These are phyloP conservation scores for Cucurbita pepo DNA, from an alignment of 306 rosid species.

Conservation along the genomic window DNA sequence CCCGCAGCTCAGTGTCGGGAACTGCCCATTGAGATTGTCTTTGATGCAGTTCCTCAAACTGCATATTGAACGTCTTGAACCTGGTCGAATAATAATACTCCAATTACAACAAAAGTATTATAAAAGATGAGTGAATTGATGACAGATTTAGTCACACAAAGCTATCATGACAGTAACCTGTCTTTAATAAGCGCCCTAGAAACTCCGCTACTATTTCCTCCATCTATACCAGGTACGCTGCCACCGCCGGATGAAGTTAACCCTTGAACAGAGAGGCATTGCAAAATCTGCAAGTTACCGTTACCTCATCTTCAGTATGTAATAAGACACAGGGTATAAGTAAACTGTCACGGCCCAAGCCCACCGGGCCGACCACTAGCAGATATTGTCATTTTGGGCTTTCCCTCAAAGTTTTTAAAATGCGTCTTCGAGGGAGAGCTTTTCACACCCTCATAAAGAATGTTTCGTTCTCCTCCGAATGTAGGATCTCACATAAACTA, in stretches of 20 bases:
- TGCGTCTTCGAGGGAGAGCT: too few species aligned
- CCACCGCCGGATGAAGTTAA: constrained; percentile 78
- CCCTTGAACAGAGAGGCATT: constrained; percentile 68
- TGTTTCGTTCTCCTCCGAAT: too few species aligned
- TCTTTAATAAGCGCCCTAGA: constrained; percentile 92
- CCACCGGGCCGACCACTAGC: too few species aligned
- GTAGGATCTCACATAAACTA: too few species aligned
- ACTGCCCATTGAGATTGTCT: constrained; percentile 96
- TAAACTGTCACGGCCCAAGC: neutral
- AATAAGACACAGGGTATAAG: neutral
- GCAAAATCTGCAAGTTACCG: constrained; percentile 51
- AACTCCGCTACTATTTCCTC: constrained; percentile 72
- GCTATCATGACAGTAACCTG: constrained; percentile 24
- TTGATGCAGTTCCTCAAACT: constrained; percentile 94
- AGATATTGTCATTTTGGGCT: too few species aligned
- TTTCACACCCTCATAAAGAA: too few species aligned
- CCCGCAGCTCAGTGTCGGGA: constrained; percentile 83
- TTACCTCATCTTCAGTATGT: too few species aligned
- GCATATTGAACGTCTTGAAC: constrained; percentile 63
- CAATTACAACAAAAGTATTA: constrained; percentile 2
- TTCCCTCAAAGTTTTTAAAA: too few species aligned
- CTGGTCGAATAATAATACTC: constrained; percentile 22
- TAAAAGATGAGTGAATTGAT: neutral
- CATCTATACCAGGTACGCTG: constrained; percentile 45
- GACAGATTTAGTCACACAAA: neutral